phyloP scores from a whole-genome alignment of 2,329 filamentous ascomycete genomes.

The Pyrenochaeta sp. region DNA sequence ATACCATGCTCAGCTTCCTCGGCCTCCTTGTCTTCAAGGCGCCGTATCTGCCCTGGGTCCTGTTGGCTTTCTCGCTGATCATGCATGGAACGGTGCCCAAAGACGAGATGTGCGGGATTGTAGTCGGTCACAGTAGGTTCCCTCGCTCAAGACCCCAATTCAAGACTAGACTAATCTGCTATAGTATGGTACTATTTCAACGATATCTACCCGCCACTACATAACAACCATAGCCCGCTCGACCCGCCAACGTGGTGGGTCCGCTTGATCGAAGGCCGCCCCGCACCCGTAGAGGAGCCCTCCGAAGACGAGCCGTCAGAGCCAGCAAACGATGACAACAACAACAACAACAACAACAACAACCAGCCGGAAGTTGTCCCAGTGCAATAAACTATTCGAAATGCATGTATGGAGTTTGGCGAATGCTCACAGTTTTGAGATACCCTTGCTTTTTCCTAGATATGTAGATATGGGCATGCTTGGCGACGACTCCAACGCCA shows the following conservation, averaged over 20 bases:
- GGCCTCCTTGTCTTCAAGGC: constrained; percentile 91
- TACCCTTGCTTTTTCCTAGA: constrained; percentile 31
- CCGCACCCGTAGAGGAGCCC: constrained; percentile 30
- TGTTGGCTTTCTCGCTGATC: constrained; percentile 92
- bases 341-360: constrained; percentile 12
- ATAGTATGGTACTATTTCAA: constrained; percentile 95
- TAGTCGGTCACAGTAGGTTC: constrained; percentile 80
- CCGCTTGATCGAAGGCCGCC: constrained; percentile 72
- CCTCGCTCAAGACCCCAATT: not conserved
- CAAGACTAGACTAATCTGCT: constrained; percentile 20
- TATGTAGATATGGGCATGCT: constrained; percentile 2
- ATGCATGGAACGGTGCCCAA: constrained; percentile 90
- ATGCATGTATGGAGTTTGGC: constrained; percentile 30
- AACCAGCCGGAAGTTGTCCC: constrained; percentile 13
- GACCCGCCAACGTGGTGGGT: constrained; percentile 93
- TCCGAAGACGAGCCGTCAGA: constrained; percentile 17
- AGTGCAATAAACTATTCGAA: constrained; percentile 19
- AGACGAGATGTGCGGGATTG: constrained; percentile 94
- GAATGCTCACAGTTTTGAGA: constrained; percentile 32
- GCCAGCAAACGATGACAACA: constrained; percentile 7
- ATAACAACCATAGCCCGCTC: constrained; percentile 83
- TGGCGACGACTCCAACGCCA: not conserved
- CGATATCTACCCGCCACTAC: constrained; percentile 92
- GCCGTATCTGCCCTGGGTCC: constrained; percentile 93
- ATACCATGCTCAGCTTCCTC: constrained; percentile 85